These are phyloP conservation scores for Magnaporthales sp. DNA, from an alignment of 2,329 filamentous ascomycete species.

Conservation along the genomic window DNA sequence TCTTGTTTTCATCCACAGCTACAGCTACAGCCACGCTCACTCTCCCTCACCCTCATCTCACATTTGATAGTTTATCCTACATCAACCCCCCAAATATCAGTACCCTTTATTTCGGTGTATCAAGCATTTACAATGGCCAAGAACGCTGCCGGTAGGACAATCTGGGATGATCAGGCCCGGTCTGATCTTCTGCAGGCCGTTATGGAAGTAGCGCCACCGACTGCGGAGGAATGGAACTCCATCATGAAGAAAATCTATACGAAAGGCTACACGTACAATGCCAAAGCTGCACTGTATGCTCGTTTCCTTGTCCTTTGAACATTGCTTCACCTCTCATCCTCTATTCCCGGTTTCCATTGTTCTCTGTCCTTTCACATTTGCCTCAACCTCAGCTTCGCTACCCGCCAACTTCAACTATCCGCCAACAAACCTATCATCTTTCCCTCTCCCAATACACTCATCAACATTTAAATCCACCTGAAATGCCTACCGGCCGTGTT, in stretches of 20 bases:
- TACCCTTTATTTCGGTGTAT: neutral
- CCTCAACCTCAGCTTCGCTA: neutral
- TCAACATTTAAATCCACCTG: neutral
- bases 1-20: neutral
- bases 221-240: neutral
- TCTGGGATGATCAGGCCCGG: conserved; percentile 12
- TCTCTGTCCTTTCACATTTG: conserved; percentile 1
- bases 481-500: neutral
- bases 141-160: conserved; percentile 9
- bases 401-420: neutral
- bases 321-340: too few species aligned
- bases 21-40: neutral
- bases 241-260: neutral
- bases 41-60: neutral
- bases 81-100: neutral
- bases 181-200: conserved; percentile 2
- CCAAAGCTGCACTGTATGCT: neutral
- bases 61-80: neutral
- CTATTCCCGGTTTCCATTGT: neutral
- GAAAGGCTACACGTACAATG: conserved; percentile 2
- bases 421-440: neutral
- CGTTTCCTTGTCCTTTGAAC: too few species aligned
- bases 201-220: neutral
- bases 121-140: neutral
- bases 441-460: neutral